phyloP scores from a whole-genome alignment of 345 rosid species.

The Bretschneidera sinensis region DNA sequence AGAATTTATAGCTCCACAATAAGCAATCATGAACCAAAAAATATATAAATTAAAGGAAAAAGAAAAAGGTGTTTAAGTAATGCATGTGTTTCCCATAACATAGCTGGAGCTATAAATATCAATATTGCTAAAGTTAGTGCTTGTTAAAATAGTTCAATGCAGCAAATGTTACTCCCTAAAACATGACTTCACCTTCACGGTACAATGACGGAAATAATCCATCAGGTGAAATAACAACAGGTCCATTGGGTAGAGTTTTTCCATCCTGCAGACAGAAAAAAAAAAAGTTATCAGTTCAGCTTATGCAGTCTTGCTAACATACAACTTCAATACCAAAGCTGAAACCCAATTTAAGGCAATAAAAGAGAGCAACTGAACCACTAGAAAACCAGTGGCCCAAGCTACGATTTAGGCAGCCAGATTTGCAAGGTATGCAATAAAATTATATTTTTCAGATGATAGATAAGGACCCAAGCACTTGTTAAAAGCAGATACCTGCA shows the following conservation, averaged over 20 bases:
- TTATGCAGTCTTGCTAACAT: slow-evolving; percentile 3
- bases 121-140: neutral
- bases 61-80: too few species aligned
- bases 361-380: neutral
- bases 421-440: neutral
- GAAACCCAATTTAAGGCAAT: neutral
- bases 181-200: slow-evolving; percentile 63
- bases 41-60: too few species aligned
- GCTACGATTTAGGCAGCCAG: neutral
- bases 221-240: slow-evolving; percentile 87
- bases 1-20: too few species aligned
- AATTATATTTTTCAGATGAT: neutral
- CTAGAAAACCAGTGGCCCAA: neutral
- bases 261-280: slow-evolving; percentile 68
- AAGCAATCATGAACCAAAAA: too few species aligned
- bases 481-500: neutral
- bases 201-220: slow-evolving; percentile 85
- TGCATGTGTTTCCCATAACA: too few species aligned
- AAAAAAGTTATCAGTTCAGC: slow-evolving; percentile 9
- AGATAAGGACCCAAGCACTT: neutral
- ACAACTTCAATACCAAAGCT: neutral
- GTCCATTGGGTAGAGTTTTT: slow-evolving; percentile 80
- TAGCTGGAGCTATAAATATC: too few species aligned
- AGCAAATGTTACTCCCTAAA: neutral
- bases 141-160: neutral